These are phyloP conservation scores for Lodderomyces metapsilosis DNA, from an alignment of 1,139 yeast genomes.

Conservation along the genomic window DNA sequence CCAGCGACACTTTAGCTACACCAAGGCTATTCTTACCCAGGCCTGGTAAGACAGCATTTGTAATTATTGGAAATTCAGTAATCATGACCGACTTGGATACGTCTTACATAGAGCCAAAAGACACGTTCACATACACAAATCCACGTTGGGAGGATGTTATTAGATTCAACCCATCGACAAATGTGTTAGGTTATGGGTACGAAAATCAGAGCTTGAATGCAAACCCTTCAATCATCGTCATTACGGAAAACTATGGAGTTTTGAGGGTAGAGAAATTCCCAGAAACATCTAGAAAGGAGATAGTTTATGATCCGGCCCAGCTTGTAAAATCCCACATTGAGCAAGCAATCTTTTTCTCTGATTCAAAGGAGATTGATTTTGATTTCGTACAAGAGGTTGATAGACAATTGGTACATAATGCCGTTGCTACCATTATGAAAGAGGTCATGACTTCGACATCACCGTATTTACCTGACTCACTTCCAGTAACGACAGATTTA, in stretches of 20 bases:
- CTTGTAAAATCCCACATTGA: conserved; percentile 70
- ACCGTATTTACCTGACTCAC: conserved; percentile 30
- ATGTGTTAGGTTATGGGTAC: conserved; percentile 61
- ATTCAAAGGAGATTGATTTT: conserved; percentile 55
- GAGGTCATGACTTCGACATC: conserved; percentile 55
- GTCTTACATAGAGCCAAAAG: conserved; percentile 32
- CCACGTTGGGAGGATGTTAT: conserved; percentile 81
- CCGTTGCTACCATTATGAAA: conserved; percentile 46
- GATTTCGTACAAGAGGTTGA: conserved; percentile 37
- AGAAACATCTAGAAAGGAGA: conserved; percentile 13
- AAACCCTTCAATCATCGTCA: conserved; percentile 45
- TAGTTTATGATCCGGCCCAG: conserved; percentile 25
- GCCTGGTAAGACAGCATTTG: conserved; percentile 63
- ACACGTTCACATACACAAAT: conserved; percentile 34
- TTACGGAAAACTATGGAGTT: conserved; percentile 64
- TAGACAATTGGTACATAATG: conserved; percentile 42
- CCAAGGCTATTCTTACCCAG: conserved; percentile 61
- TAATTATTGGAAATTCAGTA: conserved; percentile 59
- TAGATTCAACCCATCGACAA: conserved; percentile 50
- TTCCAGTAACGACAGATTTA: conserved; percentile 28
- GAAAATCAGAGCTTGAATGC: conserved; percentile 35
- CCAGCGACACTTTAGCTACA: conserved; percentile 25
- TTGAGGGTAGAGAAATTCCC: conserved; percentile 55
- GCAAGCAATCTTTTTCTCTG: conserved; percentile 71
- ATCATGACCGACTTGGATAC: conserved; percentile 61